phyloP scores from a whole-genome alignment of 108 stramenopile genomes.

The Mediolabrus comicus region DNA sequence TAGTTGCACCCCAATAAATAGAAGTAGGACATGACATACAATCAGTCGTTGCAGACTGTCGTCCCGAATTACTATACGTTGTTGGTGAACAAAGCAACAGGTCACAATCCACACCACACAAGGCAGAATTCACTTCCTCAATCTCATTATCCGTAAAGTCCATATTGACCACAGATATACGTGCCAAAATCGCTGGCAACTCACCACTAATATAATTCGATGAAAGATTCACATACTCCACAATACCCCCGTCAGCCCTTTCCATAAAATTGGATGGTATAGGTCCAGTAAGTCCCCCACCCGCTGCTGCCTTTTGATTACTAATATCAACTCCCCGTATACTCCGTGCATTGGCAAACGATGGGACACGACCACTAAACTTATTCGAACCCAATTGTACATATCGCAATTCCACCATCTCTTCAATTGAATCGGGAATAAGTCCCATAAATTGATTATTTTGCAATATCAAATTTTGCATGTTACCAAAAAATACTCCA shows the following conservation, averaged over 20 bases:
- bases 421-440: conserved; percentile 14
- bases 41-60: conserved; percentile 26
- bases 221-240: conserved; percentile 26
- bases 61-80: conserved; percentile 54
- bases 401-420: conserved; percentile 18
- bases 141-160: background rate
- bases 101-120: conserved; percentile 65
- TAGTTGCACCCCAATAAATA: conserved; percentile 51
- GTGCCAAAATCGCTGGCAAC: background rate
- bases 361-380: conserved; percentile 5
- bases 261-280: conserved; percentile 6
- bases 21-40: conserved; percentile 50
- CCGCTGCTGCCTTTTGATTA: conserved; percentile 1
- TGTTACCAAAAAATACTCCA: conserved; percentile 38
- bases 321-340: conserved; percentile 13
- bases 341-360: background rate
- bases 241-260: background rate
- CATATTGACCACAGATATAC: background rate
- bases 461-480: conserved; percentile 20
- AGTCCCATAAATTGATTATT: conserved; percentile 20
- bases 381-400: conserved; percentile 3
- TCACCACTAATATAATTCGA: background rate
- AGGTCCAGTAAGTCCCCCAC: conserved; percentile 9
- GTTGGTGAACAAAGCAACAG: conserved; percentile 68
- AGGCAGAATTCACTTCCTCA: background rate